These are phyloP conservation scores for Trichophyton equinum DNA, from an alignment of 2,329 filamentous ascomycete species.

Conservation along the genomic window DNA sequence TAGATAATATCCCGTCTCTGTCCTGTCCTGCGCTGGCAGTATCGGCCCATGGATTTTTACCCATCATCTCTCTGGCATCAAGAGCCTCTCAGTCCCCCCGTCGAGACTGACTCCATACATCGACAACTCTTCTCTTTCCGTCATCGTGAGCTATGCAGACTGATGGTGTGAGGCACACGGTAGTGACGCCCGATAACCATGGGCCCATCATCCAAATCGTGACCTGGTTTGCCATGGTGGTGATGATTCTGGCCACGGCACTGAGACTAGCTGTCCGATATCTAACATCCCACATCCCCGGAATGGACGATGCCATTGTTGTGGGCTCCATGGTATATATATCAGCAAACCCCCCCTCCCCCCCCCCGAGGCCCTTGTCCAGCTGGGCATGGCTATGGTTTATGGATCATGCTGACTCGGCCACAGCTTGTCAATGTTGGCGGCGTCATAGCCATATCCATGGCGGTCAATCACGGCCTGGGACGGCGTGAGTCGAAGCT, in stretches of 20 bases:
- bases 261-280: neutral
- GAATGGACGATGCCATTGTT: constrained; percentile 1
- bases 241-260: constrained; percentile 2
- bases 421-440: neutral
- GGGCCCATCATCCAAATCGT: constrained; percentile 3
- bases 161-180: neutral
- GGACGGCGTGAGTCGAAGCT: neutral
- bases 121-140: neutral
- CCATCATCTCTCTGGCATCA: neutral
- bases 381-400: neutral
- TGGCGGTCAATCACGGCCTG: neutral
- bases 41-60: neutral
- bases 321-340: neutral
- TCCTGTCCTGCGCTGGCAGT: neutral
- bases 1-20: neutral
- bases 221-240: constrained; percentile 1
- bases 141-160: neutral
- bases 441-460: constrained; percentile 4
- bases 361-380: neutral
- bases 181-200: constrained; percentile 5
- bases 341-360: neutral
- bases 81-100: neutral
- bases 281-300: neutral
- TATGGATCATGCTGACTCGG: neutral
- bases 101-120: neutral